Conservation (phyloP, 768 basidiomycete genomes). For the Mrakia gelida region DNA sequence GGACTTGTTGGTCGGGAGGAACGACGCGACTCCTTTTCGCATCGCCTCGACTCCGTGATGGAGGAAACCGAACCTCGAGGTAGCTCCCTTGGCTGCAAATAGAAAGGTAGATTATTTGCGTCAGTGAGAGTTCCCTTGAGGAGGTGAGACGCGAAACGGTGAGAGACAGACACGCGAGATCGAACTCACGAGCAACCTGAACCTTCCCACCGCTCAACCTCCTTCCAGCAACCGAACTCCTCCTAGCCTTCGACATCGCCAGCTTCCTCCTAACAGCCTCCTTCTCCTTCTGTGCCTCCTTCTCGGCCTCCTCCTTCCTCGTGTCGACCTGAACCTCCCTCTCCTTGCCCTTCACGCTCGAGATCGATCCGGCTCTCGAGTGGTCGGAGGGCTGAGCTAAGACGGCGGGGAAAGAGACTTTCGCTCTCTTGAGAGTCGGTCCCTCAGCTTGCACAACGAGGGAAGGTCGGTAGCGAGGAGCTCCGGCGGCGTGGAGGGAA, state of each 20-base stretch:
- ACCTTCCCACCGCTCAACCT: background rate
- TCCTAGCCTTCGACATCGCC: conserved; percentile 22
- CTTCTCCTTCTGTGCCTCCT: background rate
- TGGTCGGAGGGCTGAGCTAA: background rate
- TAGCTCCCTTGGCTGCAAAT: background rate
- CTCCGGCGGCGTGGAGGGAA: background rate
- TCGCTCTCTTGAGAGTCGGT: background rate
- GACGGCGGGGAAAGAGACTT: background rate
- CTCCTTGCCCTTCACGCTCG: background rate
- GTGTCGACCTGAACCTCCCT: background rate
- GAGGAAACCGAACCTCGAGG: conserved; percentile 16
- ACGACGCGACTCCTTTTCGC: conserved; percentile 16
- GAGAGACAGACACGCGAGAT: too few relatives aligned
- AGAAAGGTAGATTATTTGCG: background rate
- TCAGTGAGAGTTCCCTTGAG: background rate
- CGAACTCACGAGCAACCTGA: background rate
- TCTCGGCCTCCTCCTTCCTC: background rate
- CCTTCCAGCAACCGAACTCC: conserved; percentile 13
- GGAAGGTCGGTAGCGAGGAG: background rate
- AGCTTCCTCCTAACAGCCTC: conserved; percentile 11
- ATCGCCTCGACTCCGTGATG: conserved; percentile 12
- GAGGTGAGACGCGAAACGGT: too few relatives aligned
- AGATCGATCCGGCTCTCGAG: background rate
- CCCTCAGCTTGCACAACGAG: background rate
- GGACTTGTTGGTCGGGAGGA: background rate